Base-by-base conservation (phyloP, 257 asterid genomes). In the Datura wrightii region DNA sequence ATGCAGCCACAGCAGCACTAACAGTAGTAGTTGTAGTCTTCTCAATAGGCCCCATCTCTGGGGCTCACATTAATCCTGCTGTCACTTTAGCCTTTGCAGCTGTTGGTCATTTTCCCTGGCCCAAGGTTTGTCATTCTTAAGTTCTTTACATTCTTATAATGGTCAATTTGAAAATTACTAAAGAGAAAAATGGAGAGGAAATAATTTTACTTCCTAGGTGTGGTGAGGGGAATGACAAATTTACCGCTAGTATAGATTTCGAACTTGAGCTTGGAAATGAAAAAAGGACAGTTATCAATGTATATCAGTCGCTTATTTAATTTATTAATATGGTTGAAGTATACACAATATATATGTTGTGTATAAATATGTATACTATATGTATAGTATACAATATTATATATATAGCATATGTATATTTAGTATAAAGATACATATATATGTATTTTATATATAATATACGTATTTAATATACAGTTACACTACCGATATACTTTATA, bases 61-160 rank as follows among this genome's bases (percentile, higher is more conserved):
- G 99, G 18, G 99, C 98, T 84, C 99, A 96, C 85, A 88, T 94
- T 34, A 94, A 94, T 83, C 99, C 98, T 71, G 92, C 99, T 19
- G 96, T 94, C 44, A 93, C 98, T 0, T 80, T 96, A 3, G 97
- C 99, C 3, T 94, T 92, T 60, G 99, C 98, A 10, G 19, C 80
- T 5, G 90, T 90, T 41, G 98, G 98, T 24, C 97, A 97, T 9
- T 95, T 95, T 62, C 97, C 98, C 39, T 93, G 97, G 98, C 87
- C 92, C 19, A 79, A 90, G 94, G 97, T 95, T 88, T 48, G 44
- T 1, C 4, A 67, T 50, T 71, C 80, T 39, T 6, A 34, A 44
- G 8, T 34, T 19, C 71, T 54, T 7, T 31, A 13, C 10, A 53
- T 72, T n/a, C 6, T 44, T 71, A 37, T 67, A 67, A 15, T 11